Base-by-base conservation (phyloP, 306 rosid species). In the Erythrophleum fordii region DNA sequence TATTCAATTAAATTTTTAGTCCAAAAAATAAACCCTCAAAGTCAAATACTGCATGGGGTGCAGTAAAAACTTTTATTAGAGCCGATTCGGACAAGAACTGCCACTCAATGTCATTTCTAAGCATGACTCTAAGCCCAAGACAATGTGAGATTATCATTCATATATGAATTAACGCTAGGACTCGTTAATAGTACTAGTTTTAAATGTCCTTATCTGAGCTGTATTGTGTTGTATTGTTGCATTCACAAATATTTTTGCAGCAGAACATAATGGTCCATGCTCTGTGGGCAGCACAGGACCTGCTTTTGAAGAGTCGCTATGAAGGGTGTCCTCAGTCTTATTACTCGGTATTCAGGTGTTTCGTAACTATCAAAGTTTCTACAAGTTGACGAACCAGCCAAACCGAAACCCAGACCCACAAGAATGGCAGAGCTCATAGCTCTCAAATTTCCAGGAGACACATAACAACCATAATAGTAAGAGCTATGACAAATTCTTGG, bases 301-400 rank as follows among this genome's bases (percentile, higher is more conserved):
- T 46, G 41, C n/a, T n/a, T 13, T 82, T 69, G 84, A 85, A 62
- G 83, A 70, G 84, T 82, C 77, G 58, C 79, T 25, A 39, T 77
- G 81, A 85, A 77, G 68, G 26, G 79, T 65, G 61, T 28, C 23
- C 39, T 42, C 39, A 56, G 67, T 59, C 69, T 62, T 80, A 8
- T 26, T 20, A 23, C 29, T 76, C 80, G 77, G 49, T 73, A 67
- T 5, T 61, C 68, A 48, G 86, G 72, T 77, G 76, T 68, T 46
- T 74, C 73, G 48, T 56, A 69, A 55, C 52, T 35, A 74, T 80
- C 80, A 67, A 73, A 61, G 60, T 80, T 85, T 74, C 52, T 26
- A 34, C 88, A 72, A 76, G 17, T 85, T 80, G 85, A 85, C 79
- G 17, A 82, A 76, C 78, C 77, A 77, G 14, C 80, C 83, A 55